These are phyloP conservation scores for Tremella fuciformis DNA, from an alignment of 768 basidiomycete genomes.

Conservation along the genomic window DNA sequence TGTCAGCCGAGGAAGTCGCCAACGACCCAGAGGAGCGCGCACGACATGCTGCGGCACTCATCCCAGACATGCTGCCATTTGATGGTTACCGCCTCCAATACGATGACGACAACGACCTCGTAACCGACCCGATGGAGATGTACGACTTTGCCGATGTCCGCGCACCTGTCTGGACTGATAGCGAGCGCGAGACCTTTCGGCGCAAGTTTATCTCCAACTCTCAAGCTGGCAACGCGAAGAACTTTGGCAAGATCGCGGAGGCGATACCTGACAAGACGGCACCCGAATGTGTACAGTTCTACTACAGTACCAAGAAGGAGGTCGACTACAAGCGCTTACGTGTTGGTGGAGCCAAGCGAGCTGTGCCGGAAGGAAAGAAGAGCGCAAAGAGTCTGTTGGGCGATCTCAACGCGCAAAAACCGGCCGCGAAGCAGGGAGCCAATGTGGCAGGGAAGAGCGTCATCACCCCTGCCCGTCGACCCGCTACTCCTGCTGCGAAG, in stretches of 20 bases:
- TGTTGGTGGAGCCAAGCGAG: constrained; percentile 27
- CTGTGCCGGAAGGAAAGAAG: constrained; percentile 33
- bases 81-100: constrained; percentile 51
- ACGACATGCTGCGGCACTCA: constrained; percentile 73
- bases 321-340: constrained; percentile 51
- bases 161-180: constrained; percentile 82
- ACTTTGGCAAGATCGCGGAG: constrained; percentile 87
- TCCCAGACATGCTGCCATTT: constrained; percentile 72
- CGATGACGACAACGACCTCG: constrained; percentile 80
- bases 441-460: constrained; percentile 6
- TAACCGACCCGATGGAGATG: constrained; percentile 72
- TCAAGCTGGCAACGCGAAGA: constrained; percentile 68
- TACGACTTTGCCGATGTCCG: constrained; percentile 66
- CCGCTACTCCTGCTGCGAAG: not conserved
- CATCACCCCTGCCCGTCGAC: constrained; percentile 12
- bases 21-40: constrained; percentile 88
- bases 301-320: constrained; percentile 91
- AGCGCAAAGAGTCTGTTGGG: constrained; percentile 28
- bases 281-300: constrained; percentile 84
- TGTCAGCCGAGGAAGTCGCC: constrained; percentile 82
- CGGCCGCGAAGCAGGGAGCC: constrained; percentile 20
- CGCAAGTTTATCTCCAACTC: constrained; percentile 64
- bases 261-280: constrained; percentile 75
- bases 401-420: constrained; percentile 30
- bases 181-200: constrained; percentile 73